Evolutionary conservation across 805 yeast species (phyloP), one percentile per base, ranked within the genome.

Genomic region (Starmerella khaoyaiensis): DNA sequence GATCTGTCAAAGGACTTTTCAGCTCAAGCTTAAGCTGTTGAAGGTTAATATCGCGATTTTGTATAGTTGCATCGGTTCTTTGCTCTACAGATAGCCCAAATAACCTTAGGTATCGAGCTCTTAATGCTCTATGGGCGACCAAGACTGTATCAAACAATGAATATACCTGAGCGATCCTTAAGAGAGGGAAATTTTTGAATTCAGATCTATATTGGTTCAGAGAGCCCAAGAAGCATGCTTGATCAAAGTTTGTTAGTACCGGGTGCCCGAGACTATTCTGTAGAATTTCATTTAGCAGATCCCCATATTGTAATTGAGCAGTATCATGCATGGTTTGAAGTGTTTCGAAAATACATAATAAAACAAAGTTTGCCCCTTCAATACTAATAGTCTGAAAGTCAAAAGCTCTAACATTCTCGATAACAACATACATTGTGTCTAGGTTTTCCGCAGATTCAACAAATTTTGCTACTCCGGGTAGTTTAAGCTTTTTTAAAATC

Each of bases 401-500:
- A 35, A 79, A 56, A 0, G 86, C 83, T 6, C 51, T 48, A 6
- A 75, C 78, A 11, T 69, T 65, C 54, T 83, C 94, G 2, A 86
- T 73, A 5, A 82, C 64, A 17, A 81, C 63, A 45, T 74, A 71
- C 10, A 77, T 54, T 25, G 56, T 56, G 10, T 64, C 58, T 31
- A 79, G 86, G 37, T 62, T 66, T 53, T 78, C 83, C 29, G 72
- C 63, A 14, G 76, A 68, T 46, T 81, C 93, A 4, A 77, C 51
- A 15, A 72, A 65, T 28, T 65, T 61, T 33, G 81, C 58, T 9
- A 80, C 67, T 0, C 86, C 84, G 0, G 94, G 94, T 11, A 77
- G 61, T 40, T 74, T 67, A 49, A 80, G 61, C 16, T 34, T 33
- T 71, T 62, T 51, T 74, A 72, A 44, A 72, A 60, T 51, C 70